phyloP scores from a whole-genome alignment of 495 filamentous ascomycete genomes.

The Daldinia concentrica region DNA sequence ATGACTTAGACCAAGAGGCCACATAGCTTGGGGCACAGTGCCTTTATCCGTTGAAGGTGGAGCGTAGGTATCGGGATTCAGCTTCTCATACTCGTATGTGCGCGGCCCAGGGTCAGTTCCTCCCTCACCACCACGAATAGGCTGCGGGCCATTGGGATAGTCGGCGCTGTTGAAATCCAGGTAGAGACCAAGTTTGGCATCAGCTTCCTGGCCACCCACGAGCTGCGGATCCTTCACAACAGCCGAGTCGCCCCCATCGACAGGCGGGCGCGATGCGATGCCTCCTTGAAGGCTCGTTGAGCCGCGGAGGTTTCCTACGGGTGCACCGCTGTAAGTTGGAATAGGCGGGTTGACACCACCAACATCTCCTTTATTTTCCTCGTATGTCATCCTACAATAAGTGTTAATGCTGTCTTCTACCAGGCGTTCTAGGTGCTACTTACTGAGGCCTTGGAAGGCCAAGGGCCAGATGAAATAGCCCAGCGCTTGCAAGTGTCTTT shows the following conservation, averaged over 20 bases:
- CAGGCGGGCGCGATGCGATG: slow-evolving; percentile 47
- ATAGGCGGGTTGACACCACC: slow-evolving; percentile 50
- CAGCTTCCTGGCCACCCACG: slow-evolving; percentile 63
- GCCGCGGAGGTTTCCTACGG: slow-evolving; percentile 49
- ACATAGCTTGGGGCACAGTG: slow-evolving; percentile 70
- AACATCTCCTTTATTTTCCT: slow-evolving; percentile 49
- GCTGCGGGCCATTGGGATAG: slow-evolving; percentile 66
- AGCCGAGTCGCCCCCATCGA: slow-evolving; percentile 48
- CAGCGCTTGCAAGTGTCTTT: slow-evolving; percentile 27
- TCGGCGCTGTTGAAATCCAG: slow-evolving; percentile 68
- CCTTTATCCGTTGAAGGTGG: slow-evolving; percentile 74
- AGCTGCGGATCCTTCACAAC: slow-evolving; percentile 48
- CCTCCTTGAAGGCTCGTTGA: slow-evolving; percentile 50
- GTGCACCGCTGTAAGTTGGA: slow-evolving; percentile 43
- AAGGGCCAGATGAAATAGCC: slow-evolving; percentile 34
- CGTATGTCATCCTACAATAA: slow-evolving; percentile 40
- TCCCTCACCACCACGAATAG: slow-evolving; percentile 68
- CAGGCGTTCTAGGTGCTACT: slow-evolving; percentile 7
- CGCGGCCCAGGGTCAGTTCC: slow-evolving; percentile 71
- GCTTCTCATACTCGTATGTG: slow-evolving; percentile 68
- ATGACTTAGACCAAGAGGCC: slow-evolving; percentile 76
- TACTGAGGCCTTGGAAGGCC: slow-evolving; percentile 44
- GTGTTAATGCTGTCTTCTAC: slow-evolving; percentile 13
- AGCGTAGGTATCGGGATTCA: slow-evolving; percentile 72
- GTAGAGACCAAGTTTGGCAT: slow-evolving; percentile 65